Evolutionary conservation across 129 eudicot species (phyloP), one percentile per base, ranked within the genome.

Genomic region (Scalesia atractyloides): DNA sequence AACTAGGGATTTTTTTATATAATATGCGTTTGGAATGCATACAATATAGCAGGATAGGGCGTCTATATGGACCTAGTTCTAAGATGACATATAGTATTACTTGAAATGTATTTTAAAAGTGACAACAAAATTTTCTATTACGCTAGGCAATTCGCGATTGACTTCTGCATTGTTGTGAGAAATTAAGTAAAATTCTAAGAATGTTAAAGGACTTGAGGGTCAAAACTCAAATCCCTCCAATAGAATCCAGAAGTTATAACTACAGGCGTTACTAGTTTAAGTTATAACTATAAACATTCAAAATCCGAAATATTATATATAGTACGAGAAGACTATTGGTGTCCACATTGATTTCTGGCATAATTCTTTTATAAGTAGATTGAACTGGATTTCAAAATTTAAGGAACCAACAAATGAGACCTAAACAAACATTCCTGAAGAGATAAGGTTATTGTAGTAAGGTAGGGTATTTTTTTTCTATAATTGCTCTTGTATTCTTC

Each of bases 61-160:
- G 33, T 73, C 62, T 64, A 73, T 61, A 69, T 18, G 13, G 64
- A 69, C 63, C 73, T 33, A 52, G 44, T 37, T 37, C 44, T 6
- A n/a, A 50, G 11, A 67, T 20, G 48, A 51, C 10, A 37, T 39
- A 59, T 24, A 16, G n/a, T 1, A 11, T 59, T 59, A 26, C 64
- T 13, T 59, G 10, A 17, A 19, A 10, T 20, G 62, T 56, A 57
- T 59, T 24, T 24, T 59, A 30, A 59, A 59, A 24, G 41, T 9
- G 11, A 13, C 64, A 59, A 24, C 64, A 5, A 11, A 11, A 58
- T 22, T 24, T 22, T 22, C 62, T 56, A 8, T 56, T 10, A 56
- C 34, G 19, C 6, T 56, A 8, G 62, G 34, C 63, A 20, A 9
- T 22, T 2, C 3, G 13, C 15, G 12, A 17, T 20, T 22, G 34